Conservation (phyloP, 2,329 filamentous ascomycete genomes). For the Aspergillus oerlinghausenensis region DNA sequence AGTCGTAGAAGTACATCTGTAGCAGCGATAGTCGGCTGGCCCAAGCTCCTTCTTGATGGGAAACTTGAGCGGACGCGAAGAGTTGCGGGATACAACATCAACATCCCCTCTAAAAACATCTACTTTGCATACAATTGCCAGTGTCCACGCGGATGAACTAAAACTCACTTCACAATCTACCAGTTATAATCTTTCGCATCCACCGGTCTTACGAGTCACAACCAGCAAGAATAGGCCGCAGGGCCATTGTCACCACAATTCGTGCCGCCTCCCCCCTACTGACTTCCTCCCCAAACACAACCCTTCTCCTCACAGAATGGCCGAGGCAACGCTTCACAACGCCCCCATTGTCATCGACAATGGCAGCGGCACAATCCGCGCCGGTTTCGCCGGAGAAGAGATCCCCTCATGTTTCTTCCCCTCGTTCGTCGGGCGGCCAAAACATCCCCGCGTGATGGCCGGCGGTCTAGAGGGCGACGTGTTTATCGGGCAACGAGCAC, state of each 20-base stretch:
- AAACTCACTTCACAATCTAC: not conserved
- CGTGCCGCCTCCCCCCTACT: constrained; percentile 17
- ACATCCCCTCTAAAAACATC: constrained; percentile 9
- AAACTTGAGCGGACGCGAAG: constrained; percentile 22
- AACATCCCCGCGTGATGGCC: constrained; percentile 91
- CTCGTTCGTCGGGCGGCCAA: constrained; percentile 92
- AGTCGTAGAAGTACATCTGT: not conserved
- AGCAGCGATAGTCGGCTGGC: constrained; percentile 21
- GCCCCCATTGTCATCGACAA: constrained; percentile 98
- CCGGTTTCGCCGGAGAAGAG: constrained; percentile 94
- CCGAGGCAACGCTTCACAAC: constrained; percentile 76
- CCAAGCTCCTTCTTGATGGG: constrained; percentile 36
- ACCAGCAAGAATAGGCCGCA: constrained; percentile 19
- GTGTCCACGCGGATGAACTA: not conserved
- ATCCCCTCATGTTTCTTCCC: constrained; percentile 95
- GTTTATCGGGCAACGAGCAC: constrained; percentile 90
- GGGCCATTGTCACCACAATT: constrained; percentile 26
- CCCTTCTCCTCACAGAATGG: constrained; percentile 43
- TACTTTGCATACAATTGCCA: not conserved
- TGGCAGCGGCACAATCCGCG: constrained; percentile 93
- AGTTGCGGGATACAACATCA: constrained; percentile 4
- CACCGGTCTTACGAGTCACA: constrained; percentile 4
- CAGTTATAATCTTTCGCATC: not conserved
- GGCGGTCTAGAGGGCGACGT: constrained; percentile 94
- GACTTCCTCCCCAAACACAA: constrained; percentile 9